Evolutionary conservation across 2,329 filamentous ascomycete species (phyloP), one percentile per base, ranked within the genome.

Genomic region (Leptographium wingfieldii): DNA sequence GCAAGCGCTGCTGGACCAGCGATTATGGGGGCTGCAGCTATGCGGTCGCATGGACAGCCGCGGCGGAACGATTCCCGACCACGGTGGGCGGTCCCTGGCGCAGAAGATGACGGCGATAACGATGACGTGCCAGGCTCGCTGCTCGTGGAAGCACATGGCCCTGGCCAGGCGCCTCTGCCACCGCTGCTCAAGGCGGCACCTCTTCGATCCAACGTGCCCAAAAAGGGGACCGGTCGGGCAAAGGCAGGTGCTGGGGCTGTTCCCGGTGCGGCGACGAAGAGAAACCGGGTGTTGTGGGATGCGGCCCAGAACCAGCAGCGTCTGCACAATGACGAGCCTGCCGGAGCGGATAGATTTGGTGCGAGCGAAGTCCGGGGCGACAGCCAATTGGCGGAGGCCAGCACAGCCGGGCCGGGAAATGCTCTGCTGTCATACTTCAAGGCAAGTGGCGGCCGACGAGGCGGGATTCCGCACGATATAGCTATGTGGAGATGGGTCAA

Each of bases 401-500:
- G 29, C 11, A 25, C n/a, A 3, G 57, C 6, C 35, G 14, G 29
- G 10, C 61, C 64, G 4, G 62, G 62, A 9, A 51, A 61, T 16
- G 62, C 63, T 1, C 55, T 66, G 31, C 27, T 65, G 48, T 65
- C 63, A 12, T 64, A 65, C 55, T 65, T 65, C 33, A 58, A 57
- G 9, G 49, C 60, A 3, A 59, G 58, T 1, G 58, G 60, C 12
- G 58, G 62, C 27, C n/a, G 40, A 22, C 58, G 62, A 27, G 62
- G 59, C 9, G 61, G 71, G 11, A 73, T 69, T 58, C 73, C 74
- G 14, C 84, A 84, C 71, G 87, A 92, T 68, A 87, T 86, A 71
- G 91, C 92, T 3, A 83, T 95, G 76, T 96, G 90, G 86, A 82
- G 89, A 72, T 96, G 92, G 88, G 89, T 89, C 59, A 96, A 96